A percentile compares a stretch with the other conserved stretches of the same genome.
Conservation (phyloP, 1,139 yeast genomes). For the Lodderomyces beijingensis region DNA sequence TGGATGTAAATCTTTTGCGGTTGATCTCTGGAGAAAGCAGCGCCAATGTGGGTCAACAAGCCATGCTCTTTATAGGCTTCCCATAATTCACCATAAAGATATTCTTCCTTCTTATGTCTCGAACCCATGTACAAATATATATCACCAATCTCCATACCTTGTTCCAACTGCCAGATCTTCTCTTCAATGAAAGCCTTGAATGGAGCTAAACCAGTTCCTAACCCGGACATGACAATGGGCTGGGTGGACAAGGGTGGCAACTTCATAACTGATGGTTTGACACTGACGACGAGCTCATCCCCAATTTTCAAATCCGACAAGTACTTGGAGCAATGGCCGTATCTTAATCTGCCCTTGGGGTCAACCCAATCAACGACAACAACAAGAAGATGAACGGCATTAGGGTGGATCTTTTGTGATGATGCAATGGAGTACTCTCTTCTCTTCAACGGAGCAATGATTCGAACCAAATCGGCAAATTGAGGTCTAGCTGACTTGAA, state of each 20-base stretch:
- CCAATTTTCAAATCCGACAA: constrained; percentile 77
- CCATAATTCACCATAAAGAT: constrained; percentile 94
- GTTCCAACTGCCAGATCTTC: constrained; percentile 87
- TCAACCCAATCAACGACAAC: constrained; percentile 98
- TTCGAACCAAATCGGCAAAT: constrained; percentile 63
- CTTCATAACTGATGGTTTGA: constrained; percentile 96
- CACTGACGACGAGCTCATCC: constrained; percentile 85
- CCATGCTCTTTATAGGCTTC: constrained; percentile 95
- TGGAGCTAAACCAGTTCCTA: constrained; percentile 98
- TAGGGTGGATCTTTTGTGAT: constrained; percentile 87
- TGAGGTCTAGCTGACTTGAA: constrained; percentile 82
- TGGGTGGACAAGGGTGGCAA: constrained; percentile 81
- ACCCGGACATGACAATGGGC: constrained; percentile 95
- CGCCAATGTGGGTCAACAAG: constrained; percentile 89
- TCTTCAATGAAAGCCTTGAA: constrained; percentile 97
- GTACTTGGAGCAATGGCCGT: constrained; percentile 92
- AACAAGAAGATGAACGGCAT: constrained; percentile 84
- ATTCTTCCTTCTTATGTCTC: constrained; percentile 93
- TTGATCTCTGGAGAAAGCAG: constrained; percentile 98
- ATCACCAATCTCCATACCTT: constrained; percentile 87
- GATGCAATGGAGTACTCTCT: constrained; percentile 99
- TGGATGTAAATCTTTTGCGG: constrained; percentile 92
- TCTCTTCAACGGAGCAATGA: constrained; percentile 86
- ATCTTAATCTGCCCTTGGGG: constrained; percentile 78
- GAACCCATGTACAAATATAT: constrained; percentile 88